Conservation (phyloP, 768 basidiomycete genomes). For the Mycena polygramma region DNA sequence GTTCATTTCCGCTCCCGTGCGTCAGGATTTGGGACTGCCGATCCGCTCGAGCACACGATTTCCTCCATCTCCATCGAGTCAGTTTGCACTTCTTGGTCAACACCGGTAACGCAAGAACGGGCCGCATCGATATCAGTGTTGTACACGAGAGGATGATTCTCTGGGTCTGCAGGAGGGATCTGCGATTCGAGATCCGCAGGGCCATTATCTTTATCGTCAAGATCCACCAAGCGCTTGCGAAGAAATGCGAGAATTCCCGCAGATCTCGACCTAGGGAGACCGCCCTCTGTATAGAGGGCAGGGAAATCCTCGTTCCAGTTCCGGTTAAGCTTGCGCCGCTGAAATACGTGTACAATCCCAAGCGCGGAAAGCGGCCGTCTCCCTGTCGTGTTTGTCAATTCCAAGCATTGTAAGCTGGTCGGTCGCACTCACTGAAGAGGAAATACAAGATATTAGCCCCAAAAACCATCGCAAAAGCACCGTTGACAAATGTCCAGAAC, state of each 20-base stretch:
- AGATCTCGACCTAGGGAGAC: background rate
- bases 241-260: background rate
- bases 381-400: background rate
- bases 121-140: too few relatives aligned
- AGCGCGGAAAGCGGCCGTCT: background rate
- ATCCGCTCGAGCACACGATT: too few relatives aligned
- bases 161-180: too few relatives aligned
- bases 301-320: background rate
- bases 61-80: too few relatives aligned
- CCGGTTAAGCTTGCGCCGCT: background rate
- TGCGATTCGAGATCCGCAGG: too few relatives aligned
- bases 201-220: background rate
- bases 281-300: background rate
- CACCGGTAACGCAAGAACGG: too few relatives aligned
- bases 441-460: background rate
- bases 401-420: too few relatives aligned
- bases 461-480: background rate
- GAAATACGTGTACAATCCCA: background rate
- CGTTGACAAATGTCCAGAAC: conserved; percentile 1
- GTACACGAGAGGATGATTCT: too few relatives aligned
- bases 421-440: background rate
- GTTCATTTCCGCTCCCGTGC: too few relatives aligned
- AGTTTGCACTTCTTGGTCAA: too few relatives aligned
- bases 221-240: background rate
- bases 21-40: too few relatives aligned